These are phyloP conservation scores for Cnidoscolus chayamansa DNA, from an alignment of 441 rosid species.

Conservation along the genomic window DNA sequence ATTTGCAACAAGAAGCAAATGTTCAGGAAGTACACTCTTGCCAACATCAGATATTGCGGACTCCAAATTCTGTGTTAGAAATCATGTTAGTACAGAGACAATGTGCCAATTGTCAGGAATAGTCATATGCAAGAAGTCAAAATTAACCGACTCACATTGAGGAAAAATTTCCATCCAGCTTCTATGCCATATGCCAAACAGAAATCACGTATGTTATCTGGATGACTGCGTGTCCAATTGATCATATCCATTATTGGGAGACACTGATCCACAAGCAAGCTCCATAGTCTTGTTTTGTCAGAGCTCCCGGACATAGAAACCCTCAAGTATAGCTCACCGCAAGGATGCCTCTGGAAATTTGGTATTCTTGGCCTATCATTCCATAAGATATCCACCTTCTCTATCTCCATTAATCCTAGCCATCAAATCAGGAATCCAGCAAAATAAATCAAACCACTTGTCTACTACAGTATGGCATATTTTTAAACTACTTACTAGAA, in stretches of 20 bases:
- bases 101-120: constrained; percentile 1
- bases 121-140: constrained; percentile 14
- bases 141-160: constrained; percentile 50
- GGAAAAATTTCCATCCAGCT: constrained; percentile 69
- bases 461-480: constrained; percentile 4
- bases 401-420: constrained; percentile 70
- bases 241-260: constrained; percentile 68
- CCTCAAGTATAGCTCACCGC: constrained; percentile 79
- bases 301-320: constrained; percentile 56
- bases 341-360: constrained; percentile 25
- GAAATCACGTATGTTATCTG: constrained; percentile 73
- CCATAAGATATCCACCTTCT: constrained; percentile 85
- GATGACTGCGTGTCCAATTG: constrained; percentile 92
- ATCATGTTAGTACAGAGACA: constrained; percentile 1
- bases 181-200: constrained; percentile 75
- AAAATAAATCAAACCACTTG: constrained; percentile 9
- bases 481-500: neutral
- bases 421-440: constrained; percentile 24
- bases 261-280: constrained; percentile 57
- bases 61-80: constrained; percentile 56
- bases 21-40: constrained; percentile 66
- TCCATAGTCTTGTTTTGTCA: constrained; percentile 57
- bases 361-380: constrained; percentile 47
- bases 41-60: constrained; percentile 85
- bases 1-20: constrained; percentile 68